phyloP scores from a whole-genome alignment of 805 yeast species.

The Candida sphagnicola region DNA sequence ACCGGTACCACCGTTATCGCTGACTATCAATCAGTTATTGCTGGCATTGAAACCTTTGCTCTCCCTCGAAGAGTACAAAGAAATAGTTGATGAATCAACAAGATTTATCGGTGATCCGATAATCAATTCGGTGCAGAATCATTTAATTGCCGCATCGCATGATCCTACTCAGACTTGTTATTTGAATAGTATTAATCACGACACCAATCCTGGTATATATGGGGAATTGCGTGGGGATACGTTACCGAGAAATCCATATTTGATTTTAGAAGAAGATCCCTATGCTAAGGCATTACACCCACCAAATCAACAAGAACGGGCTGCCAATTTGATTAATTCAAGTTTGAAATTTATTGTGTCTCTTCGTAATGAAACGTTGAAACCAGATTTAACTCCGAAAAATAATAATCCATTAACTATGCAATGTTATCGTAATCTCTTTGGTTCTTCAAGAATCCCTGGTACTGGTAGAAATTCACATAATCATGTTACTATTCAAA shows the following conservation, averaged over 20 bases:
- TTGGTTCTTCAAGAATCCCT: constrained; percentile 62
- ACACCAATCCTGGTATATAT: constrained; percentile 52
- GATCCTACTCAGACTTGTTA: constrained; percentile 43
- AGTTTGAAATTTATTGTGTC: constrained; percentile 63
- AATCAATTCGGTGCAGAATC: constrained; percentile 48
- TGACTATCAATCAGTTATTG: constrained; percentile 51
- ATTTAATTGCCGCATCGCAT: constrained; percentile 44
- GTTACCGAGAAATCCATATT: constrained; percentile 73
- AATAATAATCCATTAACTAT: constrained; percentile 54
- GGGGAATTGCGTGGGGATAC: constrained; percentile 64
- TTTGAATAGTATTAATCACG: constrained; percentile 50
- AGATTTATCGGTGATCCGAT: constrained; percentile 42
- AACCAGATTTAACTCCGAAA: constrained; percentile 56
- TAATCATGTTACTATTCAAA: constrained; percentile 32
- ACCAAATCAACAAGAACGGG: constrained; percentile 64
- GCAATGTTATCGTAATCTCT: constrained; percentile 62
- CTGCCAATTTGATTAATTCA: constrained; percentile 63
- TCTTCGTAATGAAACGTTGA: constrained; percentile 48
- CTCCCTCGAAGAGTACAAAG: constrained; percentile 46
- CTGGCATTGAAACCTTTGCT: constrained; percentile 59
- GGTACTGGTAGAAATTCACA: constrained; percentile 16
- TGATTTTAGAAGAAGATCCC: constrained; percentile 73
- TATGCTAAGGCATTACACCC: constrained; percentile 49
- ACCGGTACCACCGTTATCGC: constrained; percentile 56
- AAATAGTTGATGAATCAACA: constrained; percentile 40